Evolutionary conservation across 306 rosid species (phyloP).

Genomic region (Inga leiocalycina): DNA sequence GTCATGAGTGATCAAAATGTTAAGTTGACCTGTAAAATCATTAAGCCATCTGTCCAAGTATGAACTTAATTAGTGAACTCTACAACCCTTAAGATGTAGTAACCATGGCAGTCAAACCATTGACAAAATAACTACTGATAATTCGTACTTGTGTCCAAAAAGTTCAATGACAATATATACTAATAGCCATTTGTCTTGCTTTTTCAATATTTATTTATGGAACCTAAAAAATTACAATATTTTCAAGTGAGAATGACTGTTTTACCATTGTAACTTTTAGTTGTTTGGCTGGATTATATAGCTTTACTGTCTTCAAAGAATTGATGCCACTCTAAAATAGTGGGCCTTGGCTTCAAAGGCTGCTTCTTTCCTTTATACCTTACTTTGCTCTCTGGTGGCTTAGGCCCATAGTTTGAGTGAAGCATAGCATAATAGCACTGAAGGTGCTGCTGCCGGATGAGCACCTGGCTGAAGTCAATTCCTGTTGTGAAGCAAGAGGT

Average conservation of each 20-base stretch:
- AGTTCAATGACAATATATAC: too few species aligned
- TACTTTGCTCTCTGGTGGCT: not conserved
- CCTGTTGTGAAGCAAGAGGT: not conserved
- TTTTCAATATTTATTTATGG: too few species aligned
- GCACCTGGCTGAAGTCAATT: not conserved
- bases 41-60: not conserved
- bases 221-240: not conserved
- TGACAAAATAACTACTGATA: not conserved
- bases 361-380: not conserved
- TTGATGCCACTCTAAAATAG: too few species aligned
- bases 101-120: not conserved
- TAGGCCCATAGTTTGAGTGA: not conserved
- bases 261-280: too few species aligned
- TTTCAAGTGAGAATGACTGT: too few species aligned
- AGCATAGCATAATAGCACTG: not conserved
- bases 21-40: not conserved
- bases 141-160: not conserved
- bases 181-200: not conserved
- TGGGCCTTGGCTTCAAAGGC: not conserved
- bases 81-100: not conserved
- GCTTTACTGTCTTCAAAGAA: too few species aligned
- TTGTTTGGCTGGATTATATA: too few species aligned
- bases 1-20: not conserved
- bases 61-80: too few species aligned
- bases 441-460: not conserved